These are phyloP conservation scores for Colletotrichum chlorophyti DNA, from an alignment of 2,329 filamentous ascomycete genomes.

Conservation along the genomic window DNA sequence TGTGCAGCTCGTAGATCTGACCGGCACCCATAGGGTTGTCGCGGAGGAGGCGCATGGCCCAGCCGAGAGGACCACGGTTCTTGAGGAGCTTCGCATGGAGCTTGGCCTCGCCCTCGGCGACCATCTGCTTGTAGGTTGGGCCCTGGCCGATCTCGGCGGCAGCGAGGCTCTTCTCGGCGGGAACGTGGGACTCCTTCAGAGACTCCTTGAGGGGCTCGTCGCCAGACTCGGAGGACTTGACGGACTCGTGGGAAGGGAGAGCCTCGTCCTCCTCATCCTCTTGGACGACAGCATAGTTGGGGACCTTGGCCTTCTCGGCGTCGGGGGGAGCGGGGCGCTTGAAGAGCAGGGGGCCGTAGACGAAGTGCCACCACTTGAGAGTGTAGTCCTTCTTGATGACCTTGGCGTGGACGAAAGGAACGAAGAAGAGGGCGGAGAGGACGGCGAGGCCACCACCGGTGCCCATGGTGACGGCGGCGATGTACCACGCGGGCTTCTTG, in stretches of 20 bases:
- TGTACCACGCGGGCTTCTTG: constrained; percentile 72
- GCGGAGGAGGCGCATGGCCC: constrained; percentile 81
- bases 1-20: constrained; percentile 76
- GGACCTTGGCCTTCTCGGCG: constrained; percentile 66
- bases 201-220: constrained; percentile 54
- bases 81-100: constrained; percentile 70
- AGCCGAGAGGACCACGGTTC: constrained; percentile 73
- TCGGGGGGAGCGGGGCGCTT: constrained; percentile 61
- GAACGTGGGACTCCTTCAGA: constrained; percentile 41
- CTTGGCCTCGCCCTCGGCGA: constrained; percentile 60
- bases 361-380: constrained; percentile 68
- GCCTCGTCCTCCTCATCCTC: constrained; percentile 56
- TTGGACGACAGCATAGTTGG: constrained; percentile 81
- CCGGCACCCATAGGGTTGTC: constrained; percentile 77
- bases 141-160: constrained; percentile 55
- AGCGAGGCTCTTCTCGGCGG: constrained; percentile 35
- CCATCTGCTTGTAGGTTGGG: constrained; percentile 65
- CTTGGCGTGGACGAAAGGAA: constrained; percentile 71
- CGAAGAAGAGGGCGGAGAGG: constrained; percentile 73
- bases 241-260: constrained; percentile 37
- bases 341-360: constrained; percentile 70
- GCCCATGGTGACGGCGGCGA: constrained; percentile 71
- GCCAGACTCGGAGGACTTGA: constrained; percentile 29
- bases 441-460: constrained; percentile 65
- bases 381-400: constrained; percentile 73